phyloP scores from a whole-genome alignment of 108 stramenopile genomes.

The Nannochloropsis gaditana region DNA sequence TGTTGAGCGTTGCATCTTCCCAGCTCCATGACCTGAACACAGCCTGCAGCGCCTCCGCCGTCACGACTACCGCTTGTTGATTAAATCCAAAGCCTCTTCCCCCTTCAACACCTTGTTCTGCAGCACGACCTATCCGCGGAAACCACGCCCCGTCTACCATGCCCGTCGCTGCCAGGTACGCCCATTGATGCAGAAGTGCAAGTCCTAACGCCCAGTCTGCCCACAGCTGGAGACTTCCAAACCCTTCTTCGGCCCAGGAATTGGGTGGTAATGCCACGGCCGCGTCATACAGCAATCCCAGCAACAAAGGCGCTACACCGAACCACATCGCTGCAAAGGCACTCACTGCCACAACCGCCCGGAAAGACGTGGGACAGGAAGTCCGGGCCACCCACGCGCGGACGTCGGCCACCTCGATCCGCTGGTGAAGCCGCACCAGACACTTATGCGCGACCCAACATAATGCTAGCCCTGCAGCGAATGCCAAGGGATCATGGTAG shows the following conservation, averaged over 20 bases:
- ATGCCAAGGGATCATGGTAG: slow-evolving; percentile 41
- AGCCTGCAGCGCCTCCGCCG: neutral
- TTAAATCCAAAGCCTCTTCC: neutral
- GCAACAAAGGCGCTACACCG: slow-evolving; percentile 27
- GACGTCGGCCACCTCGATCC: neutral
- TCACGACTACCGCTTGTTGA: neutral
- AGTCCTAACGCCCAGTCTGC: slow-evolving; percentile 18
- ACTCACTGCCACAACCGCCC: slow-evolving; percentile 21
- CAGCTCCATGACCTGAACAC: neutral
- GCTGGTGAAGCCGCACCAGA: neutral
- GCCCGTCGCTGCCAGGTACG: slow-evolving; percentile 19
- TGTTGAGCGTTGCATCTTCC: slow-evolving; percentile 5
- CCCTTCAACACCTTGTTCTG: neutral
- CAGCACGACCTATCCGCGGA: neutral
- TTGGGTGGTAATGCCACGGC: slow-evolving; percentile 32
- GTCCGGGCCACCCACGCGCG: neutral
- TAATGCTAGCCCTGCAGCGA: slow-evolving; percentile 26
- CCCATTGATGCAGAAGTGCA: slow-evolving; percentile 35
- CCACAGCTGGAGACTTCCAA: slow-evolving; percentile 2
- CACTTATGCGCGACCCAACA: slow-evolving; percentile 20
- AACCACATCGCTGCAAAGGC: slow-evolving; percentile 30
- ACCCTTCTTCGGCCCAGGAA: slow-evolving; percentile 29
- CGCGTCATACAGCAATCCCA: slow-evolving; percentile 33
- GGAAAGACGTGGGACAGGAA: neutral
- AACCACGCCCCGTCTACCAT: slow-evolving; percentile 21